A percentile compares a stretch with the other conserved stretches of the same genome.
phyloP scores from a whole-genome alignment of 805 yeast genomes.

The Starmerella bombicola region DNA sequence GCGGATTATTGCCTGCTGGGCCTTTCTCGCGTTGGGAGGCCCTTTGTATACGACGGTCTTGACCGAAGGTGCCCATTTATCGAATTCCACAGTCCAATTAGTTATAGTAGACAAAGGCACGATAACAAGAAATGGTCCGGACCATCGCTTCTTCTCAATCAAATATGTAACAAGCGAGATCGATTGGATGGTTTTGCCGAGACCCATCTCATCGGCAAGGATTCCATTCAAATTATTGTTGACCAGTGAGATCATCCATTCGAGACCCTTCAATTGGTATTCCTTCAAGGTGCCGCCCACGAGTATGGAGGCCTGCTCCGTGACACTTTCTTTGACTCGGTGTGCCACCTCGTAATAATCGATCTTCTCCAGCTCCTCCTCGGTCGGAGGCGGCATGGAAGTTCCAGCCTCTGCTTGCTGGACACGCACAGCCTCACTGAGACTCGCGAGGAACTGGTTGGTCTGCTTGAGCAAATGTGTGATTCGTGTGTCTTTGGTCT shows the following conservation, averaged over 20 bases:
- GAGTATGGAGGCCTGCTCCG: conserved; percentile 66
- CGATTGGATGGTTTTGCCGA: conserved; percentile 93
- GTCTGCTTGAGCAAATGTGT: conserved; percentile 89
- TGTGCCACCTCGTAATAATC: conserved; percentile 95
- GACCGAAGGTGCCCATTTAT: conserved; percentile 90
- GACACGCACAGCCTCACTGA: conserved; percentile 77
- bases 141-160: conserved; percentile 58
- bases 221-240: conserved; percentile 93
- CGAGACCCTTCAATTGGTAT: conserved; percentile 85
- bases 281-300: conserved; percentile 90
- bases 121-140: conserved; percentile 82
- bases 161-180: conserved; percentile 76
- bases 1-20: conserved; percentile 55
- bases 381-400: conserved; percentile 13
- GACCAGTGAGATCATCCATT: conserved; percentile 95
- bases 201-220: conserved; percentile 96
- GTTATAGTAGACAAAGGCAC: conserved; percentile 91
- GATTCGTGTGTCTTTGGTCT: conserved; percentile 94
- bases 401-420: conserved; percentile 45
- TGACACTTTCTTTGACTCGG: conserved; percentile 64
- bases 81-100: conserved; percentile 92
- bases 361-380: conserved; percentile 37
- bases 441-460: conserved; percentile 75
- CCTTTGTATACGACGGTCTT: conserved; percentile 84
- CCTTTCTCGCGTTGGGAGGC: conserved; percentile 74